These are phyloP conservation scores for Arthroderma sp. DNA, from an alignment of 2,329 filamentous ascomycete genomes.

Conservation along the genomic window DNA sequence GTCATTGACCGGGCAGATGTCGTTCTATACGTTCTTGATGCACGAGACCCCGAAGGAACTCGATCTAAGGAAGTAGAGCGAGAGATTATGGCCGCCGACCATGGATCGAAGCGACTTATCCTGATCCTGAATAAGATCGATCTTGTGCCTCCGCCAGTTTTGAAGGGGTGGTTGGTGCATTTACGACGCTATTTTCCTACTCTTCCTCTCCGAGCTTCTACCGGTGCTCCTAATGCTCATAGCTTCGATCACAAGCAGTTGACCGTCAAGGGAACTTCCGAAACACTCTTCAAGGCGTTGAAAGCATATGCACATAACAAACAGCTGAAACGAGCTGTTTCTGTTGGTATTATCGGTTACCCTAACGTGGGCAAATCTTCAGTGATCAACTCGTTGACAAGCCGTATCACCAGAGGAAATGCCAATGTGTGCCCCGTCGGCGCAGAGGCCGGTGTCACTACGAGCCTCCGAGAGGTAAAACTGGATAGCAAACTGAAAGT, in stretches of 20 bases:
- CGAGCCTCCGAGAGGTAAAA: constrained; percentile 77
- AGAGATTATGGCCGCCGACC: constrained; percentile 76
- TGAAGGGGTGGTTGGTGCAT: constrained; percentile 74
- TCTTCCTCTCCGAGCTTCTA: constrained; percentile 73
- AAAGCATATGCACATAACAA: constrained; percentile 77
- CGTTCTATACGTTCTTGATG: constrained; percentile 83
- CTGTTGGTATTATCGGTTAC: constrained; percentile 87
- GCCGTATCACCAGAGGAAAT: constrained; percentile 54
- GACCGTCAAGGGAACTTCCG: constrained; percentile 73
- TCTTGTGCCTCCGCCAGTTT: constrained; percentile 66
- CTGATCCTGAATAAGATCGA: constrained; percentile 94
- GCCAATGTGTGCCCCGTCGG: constrained; percentile 69
- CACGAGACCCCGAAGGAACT: constrained; percentile 80
- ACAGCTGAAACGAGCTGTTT: constrained; percentile 77
- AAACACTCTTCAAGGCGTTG: constrained; percentile 73
- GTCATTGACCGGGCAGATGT: constrained; percentile 84
- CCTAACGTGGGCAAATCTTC: constrained; percentile 95
- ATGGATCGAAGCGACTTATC: constrained; percentile 74
- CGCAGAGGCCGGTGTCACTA: constrained; percentile 86
- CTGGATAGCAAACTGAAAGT: constrained; percentile 88
- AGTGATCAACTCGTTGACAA: constrained; percentile 84
- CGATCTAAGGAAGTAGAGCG: constrained; percentile 83
- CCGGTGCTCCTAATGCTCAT: constrained; percentile 69
- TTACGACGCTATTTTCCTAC: constrained; percentile 85
- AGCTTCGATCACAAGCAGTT: constrained; percentile 87